Percentiles rank a stretch among this genome's conserved stretches.
phyloP scores from a whole-genome alignment of 257 asterid species.

The Salvia hispanica region DNA sequence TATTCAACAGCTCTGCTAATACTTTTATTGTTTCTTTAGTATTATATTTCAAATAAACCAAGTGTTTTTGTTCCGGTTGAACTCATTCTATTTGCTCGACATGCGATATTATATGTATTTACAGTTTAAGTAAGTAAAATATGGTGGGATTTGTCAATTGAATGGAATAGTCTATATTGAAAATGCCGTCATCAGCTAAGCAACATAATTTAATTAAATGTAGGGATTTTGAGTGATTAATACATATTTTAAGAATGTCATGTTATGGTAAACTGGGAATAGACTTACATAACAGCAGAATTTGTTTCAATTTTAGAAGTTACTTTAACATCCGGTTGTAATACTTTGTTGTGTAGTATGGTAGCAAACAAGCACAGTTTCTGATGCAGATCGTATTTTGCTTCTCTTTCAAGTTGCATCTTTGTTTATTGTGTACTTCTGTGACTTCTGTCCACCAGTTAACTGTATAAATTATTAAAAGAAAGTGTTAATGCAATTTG shows the following conservation, averaged over 20 bases:
- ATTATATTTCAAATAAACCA: conserved; percentile 10
- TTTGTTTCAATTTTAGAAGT: no score
- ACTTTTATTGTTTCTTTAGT: not conserved
- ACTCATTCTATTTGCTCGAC: conserved; percentile 14
- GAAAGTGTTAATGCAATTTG: no score
- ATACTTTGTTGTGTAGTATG: not conserved
- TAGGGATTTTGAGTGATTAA: no score
- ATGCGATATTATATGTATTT: not conserved
- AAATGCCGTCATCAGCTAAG: conserved; percentile 8
- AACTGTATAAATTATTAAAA: no score
- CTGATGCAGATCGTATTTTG: not conserved
- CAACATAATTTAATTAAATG: not conserved
- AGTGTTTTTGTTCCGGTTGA: conserved; percentile 19
- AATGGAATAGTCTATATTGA: conserved; percentile 7
- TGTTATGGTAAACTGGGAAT: not conserved
- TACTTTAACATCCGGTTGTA: no score
- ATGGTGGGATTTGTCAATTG: not conserved
- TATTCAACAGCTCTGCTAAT: not conserved
- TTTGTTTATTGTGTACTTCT: not conserved
- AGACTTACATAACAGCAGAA: no score
- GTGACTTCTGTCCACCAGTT: no score
- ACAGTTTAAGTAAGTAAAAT: not conserved
- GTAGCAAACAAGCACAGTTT: not conserved
- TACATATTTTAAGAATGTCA: no score
- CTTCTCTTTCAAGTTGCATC: not conserved